These are phyloP conservation scores for Drosera spatulata DNA, from an alignment of 179 eudicot genomes.

Conservation along the genomic window DNA sequence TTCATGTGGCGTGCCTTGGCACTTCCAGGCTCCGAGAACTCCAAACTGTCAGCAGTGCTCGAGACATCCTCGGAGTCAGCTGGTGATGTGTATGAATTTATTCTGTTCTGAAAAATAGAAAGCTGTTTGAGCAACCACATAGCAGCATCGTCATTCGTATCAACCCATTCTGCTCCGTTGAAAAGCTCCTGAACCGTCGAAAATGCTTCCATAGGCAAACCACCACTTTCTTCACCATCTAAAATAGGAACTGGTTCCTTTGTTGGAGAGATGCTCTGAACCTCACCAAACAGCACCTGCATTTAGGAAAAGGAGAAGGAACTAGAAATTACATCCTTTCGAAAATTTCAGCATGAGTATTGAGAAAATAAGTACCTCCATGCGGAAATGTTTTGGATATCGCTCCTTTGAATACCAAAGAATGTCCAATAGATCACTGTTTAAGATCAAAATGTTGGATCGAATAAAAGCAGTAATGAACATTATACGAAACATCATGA, in stretches of 20 bases:
- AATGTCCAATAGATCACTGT: conserved; percentile 78
- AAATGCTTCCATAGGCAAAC: conserved; percentile 95
- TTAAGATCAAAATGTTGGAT: conserved; percentile 81
- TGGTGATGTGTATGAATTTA: conserved; percentile 74
- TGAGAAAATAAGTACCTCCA: conserved; percentile 45
- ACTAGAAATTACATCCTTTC: conserved; percentile 2
- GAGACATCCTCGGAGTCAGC: conserved; percentile 92
- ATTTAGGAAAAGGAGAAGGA: conserved; percentile 4
- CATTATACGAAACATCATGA: conserved; percentile 95
- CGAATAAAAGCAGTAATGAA: conserved; percentile 93
- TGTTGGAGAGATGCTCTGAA: conserved; percentile 60
- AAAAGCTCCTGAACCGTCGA: conserved; percentile 91
- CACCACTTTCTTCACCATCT: conserved; percentile 81
- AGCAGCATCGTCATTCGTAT: conserved; percentile 81
- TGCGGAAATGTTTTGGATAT: conserved; percentile 87
- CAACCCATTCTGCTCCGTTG: conserved; percentile 82
- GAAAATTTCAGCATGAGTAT: neutral
- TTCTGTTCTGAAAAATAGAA: conserved; percentile 46
- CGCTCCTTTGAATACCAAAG: conserved; percentile 93
- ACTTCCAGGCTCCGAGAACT: conserved; percentile 73
- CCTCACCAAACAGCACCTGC: conserved; percentile 88
- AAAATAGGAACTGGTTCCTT: conserved; percentile 57
- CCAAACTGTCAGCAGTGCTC: conserved; percentile 79
- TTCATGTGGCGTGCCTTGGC: conserved; percentile 24
- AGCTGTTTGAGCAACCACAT: conserved; percentile 90